Conservation (phyloP, 2,329 filamentous ascomycete genomes). For the Aspergillus hiratsukae region DNA sequence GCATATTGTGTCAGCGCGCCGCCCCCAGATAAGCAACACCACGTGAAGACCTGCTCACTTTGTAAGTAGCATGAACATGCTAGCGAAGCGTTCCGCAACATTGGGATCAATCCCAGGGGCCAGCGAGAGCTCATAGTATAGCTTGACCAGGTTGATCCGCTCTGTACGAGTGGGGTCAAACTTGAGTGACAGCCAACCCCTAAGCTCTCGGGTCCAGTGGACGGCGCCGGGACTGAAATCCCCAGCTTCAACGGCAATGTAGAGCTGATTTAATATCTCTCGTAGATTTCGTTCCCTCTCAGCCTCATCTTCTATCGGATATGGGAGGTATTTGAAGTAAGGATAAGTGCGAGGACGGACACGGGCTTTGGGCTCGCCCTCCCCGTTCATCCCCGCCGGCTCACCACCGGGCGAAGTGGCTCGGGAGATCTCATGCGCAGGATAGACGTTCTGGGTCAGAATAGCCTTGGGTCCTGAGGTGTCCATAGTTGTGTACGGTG, state of each 20-base stretch:
- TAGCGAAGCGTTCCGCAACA: conserved; percentile 83
- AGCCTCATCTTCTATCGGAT: conserved; percentile 73
- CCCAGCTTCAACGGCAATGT: conserved; percentile 83
- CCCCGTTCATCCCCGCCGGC: conserved; percentile 46
- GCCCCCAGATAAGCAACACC: neutral
- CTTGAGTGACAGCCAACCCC: conserved; percentile 93
- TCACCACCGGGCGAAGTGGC: conserved; percentile 73
- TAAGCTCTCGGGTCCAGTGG: conserved; percentile 95
- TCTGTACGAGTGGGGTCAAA: conserved; percentile 89
- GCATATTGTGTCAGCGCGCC: conserved; percentile 18
- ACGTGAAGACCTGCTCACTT: conserved; percentile 57
- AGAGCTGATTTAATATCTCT: conserved; percentile 89
- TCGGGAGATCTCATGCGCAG: conserved; percentile 68
- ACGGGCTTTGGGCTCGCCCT: conserved; percentile 61
- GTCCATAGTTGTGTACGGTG: conserved; percentile 31
- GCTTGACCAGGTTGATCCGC: conserved; percentile 74
- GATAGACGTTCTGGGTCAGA: conserved; percentile 35
- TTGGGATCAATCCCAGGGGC: conserved; percentile 81
- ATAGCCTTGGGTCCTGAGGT: conserved; percentile 29
- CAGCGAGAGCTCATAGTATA: conserved; percentile 91
- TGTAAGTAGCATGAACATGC: conserved; percentile 94
- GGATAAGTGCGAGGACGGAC: conserved; percentile 79
- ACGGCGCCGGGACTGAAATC: conserved; percentile 91
- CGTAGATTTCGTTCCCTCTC: conserved; percentile 74
- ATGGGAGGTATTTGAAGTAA: conserved; percentile 87